Evolutionary conservation across 2,329 filamentous ascomycete species (phyloP).

Genomic region (Exophiala viscosa): DNA sequence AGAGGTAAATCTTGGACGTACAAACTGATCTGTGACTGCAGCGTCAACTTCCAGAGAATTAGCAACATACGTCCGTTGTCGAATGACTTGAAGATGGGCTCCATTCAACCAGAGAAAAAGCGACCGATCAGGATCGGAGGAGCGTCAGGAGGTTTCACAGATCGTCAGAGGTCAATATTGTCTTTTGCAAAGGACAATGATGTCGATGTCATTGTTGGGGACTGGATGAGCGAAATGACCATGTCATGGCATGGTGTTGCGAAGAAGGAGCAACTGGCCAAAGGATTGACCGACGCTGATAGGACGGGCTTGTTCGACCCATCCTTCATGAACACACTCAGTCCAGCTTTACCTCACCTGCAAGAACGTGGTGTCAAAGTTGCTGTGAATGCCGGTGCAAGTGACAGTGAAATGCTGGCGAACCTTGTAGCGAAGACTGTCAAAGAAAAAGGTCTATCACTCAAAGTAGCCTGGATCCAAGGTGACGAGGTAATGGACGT

Average conservation of each 20-base stretch:
- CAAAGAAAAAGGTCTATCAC: constrained; percentile 28
- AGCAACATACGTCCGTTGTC: no score
- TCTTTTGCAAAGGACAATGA: no score
- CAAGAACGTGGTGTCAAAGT: constrained; percentile 36
- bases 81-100: no score
- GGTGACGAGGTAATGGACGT: constrained; percentile 37
- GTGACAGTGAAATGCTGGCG: constrained; percentile 34
- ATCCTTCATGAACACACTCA: constrained; percentile 35
- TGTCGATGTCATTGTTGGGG: constrained; percentile 26
- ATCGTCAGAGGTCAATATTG: no score
- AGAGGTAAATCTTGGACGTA: no score
- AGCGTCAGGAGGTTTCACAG: no score
- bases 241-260: constrained; percentile 27
- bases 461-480: constrained; percentile 38
- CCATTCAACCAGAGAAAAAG: no score
- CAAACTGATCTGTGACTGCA: no score
- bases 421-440: constrained; percentile 30
- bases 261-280: constrained; percentile 1
- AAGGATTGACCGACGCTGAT: constrained; percentile 5
- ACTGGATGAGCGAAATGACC: constrained; percentile 31
- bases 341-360: constrained; percentile 38
- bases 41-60: no score
- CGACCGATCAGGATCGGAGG: no score
- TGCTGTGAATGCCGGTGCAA: constrained; percentile 41
- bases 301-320: constrained; percentile 25